These are phyloP conservation scores for Myxozyma geophila DNA, from an alignment of 805 yeast genomes.

Conservation along the genomic window DNA sequence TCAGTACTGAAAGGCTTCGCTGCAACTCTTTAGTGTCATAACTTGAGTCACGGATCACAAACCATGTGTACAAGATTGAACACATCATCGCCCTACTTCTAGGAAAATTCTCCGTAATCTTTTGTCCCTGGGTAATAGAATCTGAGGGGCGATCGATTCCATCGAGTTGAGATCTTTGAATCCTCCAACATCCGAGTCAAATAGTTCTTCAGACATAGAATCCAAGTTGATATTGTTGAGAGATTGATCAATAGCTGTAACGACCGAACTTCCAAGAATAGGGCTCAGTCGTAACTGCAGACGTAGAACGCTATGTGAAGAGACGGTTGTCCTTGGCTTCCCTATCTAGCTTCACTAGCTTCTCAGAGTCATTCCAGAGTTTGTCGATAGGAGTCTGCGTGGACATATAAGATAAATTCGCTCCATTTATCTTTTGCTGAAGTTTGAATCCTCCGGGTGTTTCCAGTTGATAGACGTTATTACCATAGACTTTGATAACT, in stretches of 20 bases:
- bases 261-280: no score
- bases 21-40: no score
- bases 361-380: background rate
- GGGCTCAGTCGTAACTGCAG: background rate
- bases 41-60: no score
- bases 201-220: no score
- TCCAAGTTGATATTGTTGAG: no score
- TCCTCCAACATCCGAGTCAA: no score
- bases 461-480: background rate
- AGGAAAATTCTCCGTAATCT: background rate
- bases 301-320: no score
- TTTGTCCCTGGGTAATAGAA: no score
- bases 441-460: background rate
- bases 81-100: background rate
- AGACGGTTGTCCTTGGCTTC: background rate
- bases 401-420: background rate
- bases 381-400: background rate
- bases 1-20: no score
- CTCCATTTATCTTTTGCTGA: background rate
- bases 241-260: no score
- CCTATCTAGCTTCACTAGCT: background rate
- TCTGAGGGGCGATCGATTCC: no score
- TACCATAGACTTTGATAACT: background rate
- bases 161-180: background rate
- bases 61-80: no score